Conservation (phyloP, 2,329 filamentous ascomycete species). For the Septoria petroselini region DNA sequence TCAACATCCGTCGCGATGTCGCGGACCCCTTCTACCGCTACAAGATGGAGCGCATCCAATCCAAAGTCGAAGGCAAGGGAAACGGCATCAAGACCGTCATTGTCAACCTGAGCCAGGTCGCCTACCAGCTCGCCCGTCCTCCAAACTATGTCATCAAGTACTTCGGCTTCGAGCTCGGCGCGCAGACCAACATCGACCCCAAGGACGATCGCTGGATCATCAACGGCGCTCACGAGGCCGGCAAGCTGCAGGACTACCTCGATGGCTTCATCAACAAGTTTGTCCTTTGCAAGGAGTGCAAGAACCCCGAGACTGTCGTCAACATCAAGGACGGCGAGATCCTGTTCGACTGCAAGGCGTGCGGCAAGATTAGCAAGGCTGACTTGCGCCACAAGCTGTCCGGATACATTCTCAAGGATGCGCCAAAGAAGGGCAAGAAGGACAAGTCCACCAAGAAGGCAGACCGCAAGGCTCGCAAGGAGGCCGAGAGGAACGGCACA, state of each 20-base stretch:
- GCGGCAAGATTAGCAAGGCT: constrained; percentile 86
- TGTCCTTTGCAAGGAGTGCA: constrained; percentile 99
- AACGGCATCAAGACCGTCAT: constrained; percentile 99
- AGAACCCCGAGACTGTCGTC: constrained; percentile 97
- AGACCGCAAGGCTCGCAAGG: constrained; percentile 78
- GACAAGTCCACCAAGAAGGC: constrained; percentile 94
- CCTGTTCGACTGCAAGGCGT: constrained; percentile 96
- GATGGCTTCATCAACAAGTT: constrained; percentile 99
- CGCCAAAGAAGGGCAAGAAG: constrained; percentile 90
- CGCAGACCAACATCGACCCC: constrained; percentile 96
- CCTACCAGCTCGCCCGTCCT: constrained; percentile 84
- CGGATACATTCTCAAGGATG: constrained; percentile 95
- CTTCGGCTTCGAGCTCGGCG: constrained; percentile 97
- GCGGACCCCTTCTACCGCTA: constrained; percentile 99
- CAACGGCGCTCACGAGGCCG: constrained; percentile 93
- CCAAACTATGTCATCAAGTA: constrained; percentile 98
- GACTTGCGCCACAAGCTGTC: constrained; percentile 93
- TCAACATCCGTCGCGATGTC: constrained; percentile 98
- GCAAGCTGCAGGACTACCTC: constrained; percentile 95
- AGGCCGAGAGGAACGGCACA: constrained; percentile 54
- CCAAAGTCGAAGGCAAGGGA: constrained; percentile 99
- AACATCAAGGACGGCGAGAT: constrained; percentile 92
- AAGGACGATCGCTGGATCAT: constrained; percentile 99
- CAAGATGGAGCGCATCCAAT: constrained; percentile 99
- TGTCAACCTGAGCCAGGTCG: constrained; percentile 93